Conservation (phyloP, 139 green algal species). For the Pseudopediastrum boryanum region DNA sequence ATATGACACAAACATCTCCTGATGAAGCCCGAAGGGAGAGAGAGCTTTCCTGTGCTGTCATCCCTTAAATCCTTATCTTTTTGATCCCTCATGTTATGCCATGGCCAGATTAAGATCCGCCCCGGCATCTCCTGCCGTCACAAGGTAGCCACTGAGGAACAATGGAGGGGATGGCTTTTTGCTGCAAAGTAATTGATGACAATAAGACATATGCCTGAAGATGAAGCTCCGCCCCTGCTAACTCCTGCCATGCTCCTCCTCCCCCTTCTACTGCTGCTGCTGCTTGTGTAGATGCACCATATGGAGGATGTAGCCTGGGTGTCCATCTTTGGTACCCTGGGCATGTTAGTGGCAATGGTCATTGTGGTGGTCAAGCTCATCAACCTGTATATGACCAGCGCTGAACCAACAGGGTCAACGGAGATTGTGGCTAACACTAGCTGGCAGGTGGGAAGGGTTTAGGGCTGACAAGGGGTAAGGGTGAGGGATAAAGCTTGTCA, state of each 20-base stretch:
- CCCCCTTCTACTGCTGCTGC: background rate
- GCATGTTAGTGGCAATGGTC: constrained; percentile 45
- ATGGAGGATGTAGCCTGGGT: constrained; percentile 46
- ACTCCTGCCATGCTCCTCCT: background rate
- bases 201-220: background rate
- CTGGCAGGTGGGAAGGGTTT: too few species aligned
- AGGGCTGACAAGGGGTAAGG: background rate
- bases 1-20: too few species aligned
- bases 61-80: too few species aligned
- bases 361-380: constrained; percentile 43
- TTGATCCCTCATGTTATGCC: background rate
- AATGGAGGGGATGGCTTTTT: background rate
- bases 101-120: background rate
- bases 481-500: background rate
- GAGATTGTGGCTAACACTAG: constrained; percentile 1
- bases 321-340: constrained; percentile 41
- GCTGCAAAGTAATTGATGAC: background rate
- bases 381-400: constrained; percentile 6
- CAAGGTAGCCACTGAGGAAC: background rate
- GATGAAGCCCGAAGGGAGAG: too few species aligned
- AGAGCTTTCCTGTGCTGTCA: too few species aligned
- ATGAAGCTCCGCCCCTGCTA: background rate
- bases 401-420: constrained; percentile 7
- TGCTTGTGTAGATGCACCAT: constrained; percentile 38
- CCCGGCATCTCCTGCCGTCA: background rate